Base-by-base conservation (phyloP, 176 grass and related monocot species). In the Triticum turgidum region DNA sequence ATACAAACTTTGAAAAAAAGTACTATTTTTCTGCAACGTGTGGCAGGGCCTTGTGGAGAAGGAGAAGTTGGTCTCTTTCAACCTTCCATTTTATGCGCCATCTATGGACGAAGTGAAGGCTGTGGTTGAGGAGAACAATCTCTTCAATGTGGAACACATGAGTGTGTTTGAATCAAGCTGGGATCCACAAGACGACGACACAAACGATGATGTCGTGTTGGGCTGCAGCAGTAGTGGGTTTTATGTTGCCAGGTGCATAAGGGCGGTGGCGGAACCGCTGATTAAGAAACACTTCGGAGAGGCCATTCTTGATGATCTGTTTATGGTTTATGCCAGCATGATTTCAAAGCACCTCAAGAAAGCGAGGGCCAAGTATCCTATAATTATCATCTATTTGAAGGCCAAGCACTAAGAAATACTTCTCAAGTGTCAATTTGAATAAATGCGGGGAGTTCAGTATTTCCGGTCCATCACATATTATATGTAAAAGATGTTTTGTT, bases 11-110 rank as follows among this genome's bases (percentile, higher is more conserved):
- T 45, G 44, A 1, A 4, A 45, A 27, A 45, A 45, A 13, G 44
- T 45, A 45, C 0, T 45, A 13, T 45, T 45, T 45, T 45, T 45
- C 12, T 45, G 11, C 44, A 12, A 45, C 44, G 3, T 45, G 44
- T 45, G 44, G 44, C 61, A 95, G 91, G 87, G 91, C 2, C 81
- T 76, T 21, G 89, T 95, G 70, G 81, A 87, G 77, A 15, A 91
- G 58, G 84, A 89, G 11, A 91, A 91, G 54, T 56, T 95, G 89
- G 70, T 87, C 70, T 67, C 84, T 9, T 94, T 94, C 81, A 85
- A 97, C 79, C 11, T 97, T 22, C 94, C 90, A 21, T 65, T 91
- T 59, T 97, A 97, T 68, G 62, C 80, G 56, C 88, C 95, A 6
- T 94, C 95, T 1, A 33, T 89, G 18, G 76, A 94, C 22, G 95